These are phyloP conservation scores for Kodamaea ohmeri DNA, from an alignment of 1,139 yeast genomes.

Conservation along the genomic window DNA sequence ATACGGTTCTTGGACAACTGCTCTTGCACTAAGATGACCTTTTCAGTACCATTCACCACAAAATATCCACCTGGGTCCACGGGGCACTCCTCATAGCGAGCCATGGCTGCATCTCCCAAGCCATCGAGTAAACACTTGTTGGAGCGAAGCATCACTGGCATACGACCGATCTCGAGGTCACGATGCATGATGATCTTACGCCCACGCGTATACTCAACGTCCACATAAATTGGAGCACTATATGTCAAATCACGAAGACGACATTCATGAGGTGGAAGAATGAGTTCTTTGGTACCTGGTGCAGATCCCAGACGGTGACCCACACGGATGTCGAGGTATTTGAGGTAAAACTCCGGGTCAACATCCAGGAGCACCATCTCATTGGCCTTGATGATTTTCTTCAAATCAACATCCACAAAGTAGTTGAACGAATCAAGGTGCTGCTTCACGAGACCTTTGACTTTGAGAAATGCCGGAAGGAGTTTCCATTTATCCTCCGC, in stretches of 20 bases:
- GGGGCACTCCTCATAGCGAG: constrained; percentile 88
- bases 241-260: constrained; percentile 91
- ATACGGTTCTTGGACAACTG: constrained; percentile 96
- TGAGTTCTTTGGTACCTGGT: constrained; percentile 54
- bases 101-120: constrained; percentile 79
- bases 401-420: constrained; percentile 89
- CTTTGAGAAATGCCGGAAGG: constrained; percentile 90
- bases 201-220: constrained; percentile 95
- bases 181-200: constrained; percentile 84
- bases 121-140: constrained; percentile 86
- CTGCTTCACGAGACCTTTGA: constrained; percentile 94
- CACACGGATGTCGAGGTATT: constrained; percentile 87
- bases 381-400: constrained; percentile 88
- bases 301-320: constrained; percentile 63
- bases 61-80: constrained; percentile 98
- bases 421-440: constrained; percentile 96
- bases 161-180: constrained; percentile 91
- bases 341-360: constrained; percentile 92
- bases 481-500: constrained; percentile 96
- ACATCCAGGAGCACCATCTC: constrained; percentile 88
- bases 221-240: constrained; percentile 94
- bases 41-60: constrained; percentile 96
- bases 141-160: constrained; percentile 96
- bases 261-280: constrained; percentile 93
- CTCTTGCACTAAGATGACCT: constrained; percentile 94